Percentiles rank a stretch among this genome's conserved stretches.
phyloP scores from a whole-genome alignment of 306 rosid genomes.

The Malus asiatica region DNA sequence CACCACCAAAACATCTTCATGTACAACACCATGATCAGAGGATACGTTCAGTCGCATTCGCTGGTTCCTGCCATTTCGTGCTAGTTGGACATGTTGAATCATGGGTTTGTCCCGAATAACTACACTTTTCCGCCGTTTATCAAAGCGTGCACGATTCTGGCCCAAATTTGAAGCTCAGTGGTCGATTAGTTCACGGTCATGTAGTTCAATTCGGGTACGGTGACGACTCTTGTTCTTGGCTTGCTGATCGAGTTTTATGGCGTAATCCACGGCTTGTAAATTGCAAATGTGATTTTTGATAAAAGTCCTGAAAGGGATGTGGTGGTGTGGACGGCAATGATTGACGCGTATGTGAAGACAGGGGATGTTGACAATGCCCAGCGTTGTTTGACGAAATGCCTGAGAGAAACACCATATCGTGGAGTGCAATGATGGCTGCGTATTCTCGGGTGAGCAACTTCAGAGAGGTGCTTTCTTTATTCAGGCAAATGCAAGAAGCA shows the following conservation, averaged over 20 bases:
- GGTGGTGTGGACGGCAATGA: conserved; percentile 73
- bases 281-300: conserved; percentile 51
- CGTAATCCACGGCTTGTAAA: conserved; percentile 14
- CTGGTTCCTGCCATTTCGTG: conserved; percentile 40
- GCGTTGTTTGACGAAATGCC: conserved; percentile 73
- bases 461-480: conserved; percentile 25
- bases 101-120: conserved; percentile 49
- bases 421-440: conserved; percentile 53
- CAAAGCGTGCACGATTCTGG: conserved; percentile 47
- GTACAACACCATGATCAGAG: conserved; percentile 69
- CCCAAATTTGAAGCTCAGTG: conserved; percentile 12
- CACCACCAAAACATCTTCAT: conserved; percentile 53
- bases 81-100: conserved; percentile 48
- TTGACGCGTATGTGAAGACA: conserved; percentile 69
- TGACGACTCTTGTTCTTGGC: conserved; percentile 43
- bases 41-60: conserved; percentile 23
- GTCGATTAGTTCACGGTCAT: conserved; percentile 60
- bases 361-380: conserved; percentile 52
- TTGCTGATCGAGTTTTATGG: conserved; percentile 56
- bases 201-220: conserved; percentile 42
- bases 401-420: conserved; percentile 51
- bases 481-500: conserved; percentile 31
- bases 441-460: conserved; percentile 34
- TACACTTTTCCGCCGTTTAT: conserved; percentile 71
- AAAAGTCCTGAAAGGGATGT: conserved; percentile 43